phyloP scores from a whole-genome alignment of 306 rosid genomes.

The Sophora flavescens region DNA sequence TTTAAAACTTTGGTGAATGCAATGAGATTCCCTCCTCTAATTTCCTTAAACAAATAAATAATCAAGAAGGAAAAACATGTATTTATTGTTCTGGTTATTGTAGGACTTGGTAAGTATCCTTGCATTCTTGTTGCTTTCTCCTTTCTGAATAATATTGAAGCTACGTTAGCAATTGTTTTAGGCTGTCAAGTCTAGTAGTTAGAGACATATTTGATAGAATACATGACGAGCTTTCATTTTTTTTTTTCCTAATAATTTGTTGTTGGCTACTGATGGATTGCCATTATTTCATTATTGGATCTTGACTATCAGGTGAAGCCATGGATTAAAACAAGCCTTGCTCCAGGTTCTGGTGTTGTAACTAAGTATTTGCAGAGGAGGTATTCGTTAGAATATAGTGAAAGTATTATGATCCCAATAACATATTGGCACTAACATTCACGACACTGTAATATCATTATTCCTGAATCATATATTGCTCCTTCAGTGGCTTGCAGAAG shows the following conservation, averaged over 20 bases:
- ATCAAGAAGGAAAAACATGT: neutral
- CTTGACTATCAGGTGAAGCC: constrained; percentile 80
- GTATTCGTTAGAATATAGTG: constrained; percentile 52
- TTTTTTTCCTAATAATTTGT: neutral
- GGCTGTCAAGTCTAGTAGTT: constrained; percentile 32
- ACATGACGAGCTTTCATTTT: neutral
- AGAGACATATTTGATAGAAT: constrained; percentile 17
- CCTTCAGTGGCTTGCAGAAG: constrained; percentile 83
- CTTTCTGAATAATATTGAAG: constrained; percentile 31
- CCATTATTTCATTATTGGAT: constrained; percentile 35
- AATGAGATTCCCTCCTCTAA: constrained; percentile 24
- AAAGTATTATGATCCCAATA: constrained; percentile 12
- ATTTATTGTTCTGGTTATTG: neutral
- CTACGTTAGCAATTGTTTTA: constrained; percentile 12
- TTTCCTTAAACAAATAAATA: constrained; percentile 5
- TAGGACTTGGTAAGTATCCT: neutral
- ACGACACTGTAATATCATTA: constrained; percentile 25
- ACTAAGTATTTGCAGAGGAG: constrained; percentile 88
- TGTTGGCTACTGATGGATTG: constrained; percentile 39
- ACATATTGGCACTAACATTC: neutral
- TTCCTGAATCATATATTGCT: constrained; percentile 38
- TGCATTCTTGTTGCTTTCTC: constrained; percentile 21
- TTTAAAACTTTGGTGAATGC: constrained; percentile 20
- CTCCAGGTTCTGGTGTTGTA: constrained; percentile 98
- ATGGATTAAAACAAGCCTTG: constrained; percentile 98